Evolutionary conservation across 768 basidiomycete genomes (phyloP).

Genomic region (Boletus huronensis): DNA sequence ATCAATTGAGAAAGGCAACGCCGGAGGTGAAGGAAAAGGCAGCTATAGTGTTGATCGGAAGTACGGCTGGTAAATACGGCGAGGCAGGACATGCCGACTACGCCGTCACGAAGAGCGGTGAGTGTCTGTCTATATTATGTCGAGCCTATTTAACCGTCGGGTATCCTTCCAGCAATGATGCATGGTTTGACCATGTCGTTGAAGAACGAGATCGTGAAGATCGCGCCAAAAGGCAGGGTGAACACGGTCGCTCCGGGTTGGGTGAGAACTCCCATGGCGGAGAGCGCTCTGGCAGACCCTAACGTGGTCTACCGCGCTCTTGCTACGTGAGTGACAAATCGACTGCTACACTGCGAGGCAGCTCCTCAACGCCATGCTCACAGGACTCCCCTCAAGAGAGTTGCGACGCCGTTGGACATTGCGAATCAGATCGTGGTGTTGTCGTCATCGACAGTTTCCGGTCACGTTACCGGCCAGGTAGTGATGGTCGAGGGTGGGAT

Average conservation of each 20-base stretch:
- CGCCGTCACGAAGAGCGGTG: slow-evolving; percentile 65
- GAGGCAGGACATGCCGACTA: slow-evolving; percentile 69
- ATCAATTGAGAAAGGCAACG: slow-evolving; percentile 37
- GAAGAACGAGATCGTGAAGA: slow-evolving; percentile 79
- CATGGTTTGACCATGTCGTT: slow-evolving; percentile 63
- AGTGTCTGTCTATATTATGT: background rate
- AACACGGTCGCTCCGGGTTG: slow-evolving; percentile 70
- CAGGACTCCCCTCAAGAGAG: slow-evolving; percentile 69
- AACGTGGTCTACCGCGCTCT: slow-evolving; percentile 52
- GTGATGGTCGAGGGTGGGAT: slow-evolving; percentile 74
- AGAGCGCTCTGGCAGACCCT: slow-evolving; percentile 53
- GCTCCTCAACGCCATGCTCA: background rate
- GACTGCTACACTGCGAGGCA: background rate
- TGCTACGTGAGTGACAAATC: slow-evolving; percentile 52
- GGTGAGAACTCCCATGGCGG: slow-evolving; percentile 63
- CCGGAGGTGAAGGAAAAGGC: slow-evolving; percentile 51
- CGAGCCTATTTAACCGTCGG: background rate
- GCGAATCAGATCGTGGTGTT: slow-evolving; percentile 62
- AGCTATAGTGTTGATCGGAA: slow-evolving; percentile 63
- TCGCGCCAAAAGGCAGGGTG: slow-evolving; percentile 67
- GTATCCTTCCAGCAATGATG: slow-evolving; percentile 54
- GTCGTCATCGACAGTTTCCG: slow-evolving; percentile 58
- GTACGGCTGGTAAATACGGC: slow-evolving; percentile 70
- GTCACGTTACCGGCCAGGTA: slow-evolving; percentile 68
- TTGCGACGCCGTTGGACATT: slow-evolving; percentile 59